These are phyloP conservation scores for Aspergillus funiculosus DNA, from an alignment of 495 filamentous ascomycete genomes.

Conservation along the genomic window DNA sequence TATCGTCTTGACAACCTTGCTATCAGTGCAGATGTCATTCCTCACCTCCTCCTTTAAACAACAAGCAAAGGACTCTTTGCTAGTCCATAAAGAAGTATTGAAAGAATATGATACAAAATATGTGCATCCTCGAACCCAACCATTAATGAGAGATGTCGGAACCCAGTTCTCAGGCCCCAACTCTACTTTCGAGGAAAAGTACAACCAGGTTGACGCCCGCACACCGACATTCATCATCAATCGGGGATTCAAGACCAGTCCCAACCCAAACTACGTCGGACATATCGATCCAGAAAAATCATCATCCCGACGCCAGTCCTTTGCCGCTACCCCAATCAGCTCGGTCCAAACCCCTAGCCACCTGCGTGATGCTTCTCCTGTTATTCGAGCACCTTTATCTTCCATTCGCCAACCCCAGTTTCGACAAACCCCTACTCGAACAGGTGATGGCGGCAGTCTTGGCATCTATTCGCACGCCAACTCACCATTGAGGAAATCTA, in stretches of 20 bases:
- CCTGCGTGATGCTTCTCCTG: constrained; percentile 48
- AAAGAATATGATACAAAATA: constrained; percentile 95
- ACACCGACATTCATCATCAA: constrained; percentile 74
- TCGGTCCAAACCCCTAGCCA: constrained; percentile 40
- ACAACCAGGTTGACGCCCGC: constrained; percentile 58
- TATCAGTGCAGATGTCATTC: constrained; percentile 71
- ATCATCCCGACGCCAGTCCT: constrained; percentile 29
- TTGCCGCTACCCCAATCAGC: constrained; percentile 25
- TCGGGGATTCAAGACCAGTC: constrained; percentile 75
- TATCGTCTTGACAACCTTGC: constrained; percentile 59
- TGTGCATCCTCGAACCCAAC: constrained; percentile 83
- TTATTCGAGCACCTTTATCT: constrained; percentile 37
- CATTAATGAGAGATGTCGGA: constrained; percentile 73
- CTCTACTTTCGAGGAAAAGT: constrained; percentile 40
- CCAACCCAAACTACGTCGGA: constrained; percentile 80
- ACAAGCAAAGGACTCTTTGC: constrained; percentile 73
- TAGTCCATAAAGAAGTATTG: constrained; percentile 87
- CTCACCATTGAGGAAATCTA: constrained; percentile 68
- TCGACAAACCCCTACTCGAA: constrained; percentile 33
- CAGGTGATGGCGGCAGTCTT: constrained; percentile 70
- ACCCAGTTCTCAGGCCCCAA: constrained; percentile 57
- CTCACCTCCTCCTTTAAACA: constrained; percentile 68
- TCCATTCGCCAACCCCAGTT: constrained; percentile 56
- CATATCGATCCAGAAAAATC: constrained; percentile 67
- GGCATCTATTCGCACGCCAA: constrained; percentile 76